phyloP scores from a whole-genome alignment of 306 rosid genomes.

The Cicer pinnatifidum region DNA sequence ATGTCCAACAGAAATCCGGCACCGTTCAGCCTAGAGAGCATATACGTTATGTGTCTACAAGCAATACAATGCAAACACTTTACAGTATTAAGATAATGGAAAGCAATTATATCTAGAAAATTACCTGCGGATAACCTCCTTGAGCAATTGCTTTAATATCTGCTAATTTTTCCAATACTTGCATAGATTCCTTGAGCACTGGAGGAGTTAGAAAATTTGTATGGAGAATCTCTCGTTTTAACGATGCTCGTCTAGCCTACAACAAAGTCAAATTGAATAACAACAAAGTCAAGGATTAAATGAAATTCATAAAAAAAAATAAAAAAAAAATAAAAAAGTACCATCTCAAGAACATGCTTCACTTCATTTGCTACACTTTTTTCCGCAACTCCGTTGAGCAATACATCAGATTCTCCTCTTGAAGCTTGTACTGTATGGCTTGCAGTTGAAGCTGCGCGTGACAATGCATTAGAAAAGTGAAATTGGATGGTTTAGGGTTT shows the following conservation, averaged over 20 bases:
- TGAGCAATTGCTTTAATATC: constrained; percentile 78
- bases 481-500: not conserved
- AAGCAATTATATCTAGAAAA: constrained; percentile 25
- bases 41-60: constrained; percentile 25
- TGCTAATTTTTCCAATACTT: constrained; percentile 70
- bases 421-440: constrained; percentile 68
- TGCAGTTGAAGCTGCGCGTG: constrained; percentile 54
- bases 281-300: constrained; percentile 14
- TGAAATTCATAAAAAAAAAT: constrained; percentile 40
- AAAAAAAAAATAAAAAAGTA: no score
- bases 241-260: constrained; percentile 81
- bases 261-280: constrained; percentile 27
- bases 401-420: constrained; percentile 67
- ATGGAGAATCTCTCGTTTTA: constrained; percentile 77
- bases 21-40: constrained; percentile 79
- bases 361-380: constrained; percentile 74
- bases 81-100: not conserved
- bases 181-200: constrained; percentile 81
- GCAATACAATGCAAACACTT: constrained; percentile 28
- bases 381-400: constrained; percentile 73
- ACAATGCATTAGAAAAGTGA: constrained; percentile 40
- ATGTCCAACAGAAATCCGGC: constrained; percentile 87
- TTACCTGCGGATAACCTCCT: constrained; percentile 96
- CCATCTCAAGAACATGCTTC: constrained; percentile 88
- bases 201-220: constrained; percentile 92